These are phyloP conservation scores for Gracilariopsis chorda DNA, from an alignment of 23 red algal species.

Conservation along the genomic window DNA sequence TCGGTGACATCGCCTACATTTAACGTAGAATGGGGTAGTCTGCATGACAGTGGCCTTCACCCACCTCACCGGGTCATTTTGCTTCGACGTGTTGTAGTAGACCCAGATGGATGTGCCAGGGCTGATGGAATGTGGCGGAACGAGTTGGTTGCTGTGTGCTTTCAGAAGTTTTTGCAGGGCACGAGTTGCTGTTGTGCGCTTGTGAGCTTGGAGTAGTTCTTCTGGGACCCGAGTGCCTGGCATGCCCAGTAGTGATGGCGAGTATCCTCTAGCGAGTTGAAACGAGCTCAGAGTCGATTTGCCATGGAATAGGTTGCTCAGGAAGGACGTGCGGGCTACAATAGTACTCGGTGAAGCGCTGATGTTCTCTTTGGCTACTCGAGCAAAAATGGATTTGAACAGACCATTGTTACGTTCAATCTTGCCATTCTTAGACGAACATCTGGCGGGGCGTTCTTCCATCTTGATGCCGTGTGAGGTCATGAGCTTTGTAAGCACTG, in stretches of 20 bases:
- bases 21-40: background rate
- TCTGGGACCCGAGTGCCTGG: background rate
- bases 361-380: background rate
- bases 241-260: slow-evolving; percentile 20
- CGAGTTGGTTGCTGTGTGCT: background rate
- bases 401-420: background rate
- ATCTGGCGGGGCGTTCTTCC: no score
- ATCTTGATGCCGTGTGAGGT: no score
- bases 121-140: background rate
- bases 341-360: background rate
- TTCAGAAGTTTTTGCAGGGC: slow-evolving; percentile 27
- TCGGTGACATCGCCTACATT: background rate
- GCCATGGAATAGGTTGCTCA: slow-evolving; percentile 18
- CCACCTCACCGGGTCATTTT: background rate
- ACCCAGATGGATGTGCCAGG: background rate
- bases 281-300: background rate
- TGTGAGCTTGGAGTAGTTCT: background rate
- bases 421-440: no score
- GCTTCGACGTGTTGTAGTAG: slow-evolving; percentile 7
- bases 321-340: slow-evolving; percentile 18
- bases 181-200: background rate
- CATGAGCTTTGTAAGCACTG: no score
- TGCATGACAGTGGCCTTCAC: background rate
- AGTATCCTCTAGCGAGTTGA: slow-evolving; percentile 29
- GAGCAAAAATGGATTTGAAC: background rate